Percentiles rank a stretch among this genome's conserved stretches.
phyloP scores from a whole-genome alignment of 306 rosid genomes.

The apple (Malus domestica) region ASM211411v1 NC_041791.1:6766001-6766500 shows the following conservation, averaged over 20 bases:
- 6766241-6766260: conserved; percentile 97
- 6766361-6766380: conserved; percentile 71
- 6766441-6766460: conserved; percentile 87
- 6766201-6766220: conserved; percentile 87
- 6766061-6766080: neutral
- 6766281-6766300: conserved; percentile 76
- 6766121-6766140: conserved; percentile 78
- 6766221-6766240: conserved; percentile 87
- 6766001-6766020: neutral
- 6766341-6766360: conserved; percentile 60
- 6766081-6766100: conserved; percentile 46
- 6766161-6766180: conserved; percentile 91
- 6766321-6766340: conserved; percentile 78
- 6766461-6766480: conserved; percentile 65
- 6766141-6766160: conserved; percentile 92
- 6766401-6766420: conserved; percentile 63
- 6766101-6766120: conserved; percentile 84
- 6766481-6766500: conserved; percentile 39
- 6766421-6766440: conserved; percentile 68
- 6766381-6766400: conserved; percentile 73
- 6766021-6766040: neutral
- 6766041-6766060: neutral
- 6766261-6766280: conserved; percentile 87
- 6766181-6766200: conserved; percentile 85
- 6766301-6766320: conserved; percentile 92